phyloP scores from a whole-genome alignment of 345 rosid genomes.

The Lepidium africanum region DNA sequence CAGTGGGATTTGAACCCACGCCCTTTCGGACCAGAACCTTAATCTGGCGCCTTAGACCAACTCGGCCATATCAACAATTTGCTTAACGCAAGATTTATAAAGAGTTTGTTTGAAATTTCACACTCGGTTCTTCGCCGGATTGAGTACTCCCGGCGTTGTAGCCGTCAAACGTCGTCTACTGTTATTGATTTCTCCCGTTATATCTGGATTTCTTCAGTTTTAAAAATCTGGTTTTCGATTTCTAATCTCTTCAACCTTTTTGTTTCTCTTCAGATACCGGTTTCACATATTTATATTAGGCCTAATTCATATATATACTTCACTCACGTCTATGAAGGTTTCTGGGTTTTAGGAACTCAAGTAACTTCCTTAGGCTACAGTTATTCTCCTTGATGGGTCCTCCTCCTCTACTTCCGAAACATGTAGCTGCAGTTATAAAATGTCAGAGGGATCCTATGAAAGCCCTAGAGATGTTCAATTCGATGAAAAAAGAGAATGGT shows the following conservation, averaged over 20 bases:
- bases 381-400: constrained; percentile 40
- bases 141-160: background rate
- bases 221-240: no score
- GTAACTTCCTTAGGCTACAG: background rate
- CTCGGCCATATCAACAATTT: constrained; percentile 70
- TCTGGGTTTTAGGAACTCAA: constrained; percentile 17
- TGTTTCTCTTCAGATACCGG: no score
- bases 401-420: constrained; percentile 56
- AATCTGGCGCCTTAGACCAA: constrained; percentile 98
- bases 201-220: background rate
- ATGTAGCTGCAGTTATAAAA: constrained; percentile 71
- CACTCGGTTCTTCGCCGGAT: background rate
- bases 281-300: no score
- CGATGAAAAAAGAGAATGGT: constrained; percentile 53
- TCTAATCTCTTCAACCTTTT: no score
- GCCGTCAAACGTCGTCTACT: background rate
- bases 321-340: background rate
- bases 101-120: background rate
- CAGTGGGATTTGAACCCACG: constrained; percentile 98
- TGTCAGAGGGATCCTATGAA: constrained; percentile 58
- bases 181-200: background rate
- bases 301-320: no score
- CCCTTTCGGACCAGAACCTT: constrained; percentile 99
- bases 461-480: constrained; percentile 74
- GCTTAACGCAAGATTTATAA: rapidly evolving